Percentiles rank a stretch among this genome's conserved stretches.
phyloP scores from a whole-genome alignment of 2,329 filamentous ascomycete genomes.

The Neurospora crassa region DNA sequence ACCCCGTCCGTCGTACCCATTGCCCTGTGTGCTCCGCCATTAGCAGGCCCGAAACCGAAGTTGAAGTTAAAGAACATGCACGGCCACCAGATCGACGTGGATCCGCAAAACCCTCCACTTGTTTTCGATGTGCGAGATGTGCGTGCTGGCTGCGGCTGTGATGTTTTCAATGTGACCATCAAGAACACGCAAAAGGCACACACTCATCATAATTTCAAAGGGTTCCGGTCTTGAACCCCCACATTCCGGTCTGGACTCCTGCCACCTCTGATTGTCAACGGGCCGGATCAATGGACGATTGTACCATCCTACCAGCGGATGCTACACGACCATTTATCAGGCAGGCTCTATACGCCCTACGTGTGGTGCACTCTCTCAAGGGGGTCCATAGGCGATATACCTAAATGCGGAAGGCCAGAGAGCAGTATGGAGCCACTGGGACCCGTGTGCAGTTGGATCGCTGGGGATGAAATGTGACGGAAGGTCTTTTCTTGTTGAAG shows the following conservation, averaged over 20 bases:
- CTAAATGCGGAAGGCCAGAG: not conserved
- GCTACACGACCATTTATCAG: not conserved
- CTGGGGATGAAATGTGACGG: not conserved
- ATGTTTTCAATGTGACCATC: not conserved
- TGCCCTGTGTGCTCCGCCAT: not conserved
- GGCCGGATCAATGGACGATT: no score
- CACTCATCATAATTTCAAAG: not conserved
- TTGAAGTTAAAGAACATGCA: not conserved
- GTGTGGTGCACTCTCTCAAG: not conserved
- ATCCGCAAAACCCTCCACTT: not conserved
- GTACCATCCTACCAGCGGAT: not conserved
- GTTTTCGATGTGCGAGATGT: not conserved
- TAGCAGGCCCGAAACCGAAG: not conserved
- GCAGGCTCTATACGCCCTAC: not conserved
- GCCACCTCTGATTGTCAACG: not conserved
- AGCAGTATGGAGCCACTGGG: not conserved
- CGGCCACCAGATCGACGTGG: not conserved
- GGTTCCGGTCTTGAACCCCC: not conserved
- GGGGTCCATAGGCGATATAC: not conserved
- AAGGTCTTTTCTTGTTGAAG: not conserved
- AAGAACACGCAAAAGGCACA: not conserved
- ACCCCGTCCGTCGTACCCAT: not conserved
- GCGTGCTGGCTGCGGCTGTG: not conserved
- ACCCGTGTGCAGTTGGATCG: not conserved
- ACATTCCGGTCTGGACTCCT: not conserved